Evolutionary conservation across 2,329 filamentous ascomycete species (phyloP), one percentile per base, ranked within the genome.

Genomic region (Colletotrichum lentis): DNA sequence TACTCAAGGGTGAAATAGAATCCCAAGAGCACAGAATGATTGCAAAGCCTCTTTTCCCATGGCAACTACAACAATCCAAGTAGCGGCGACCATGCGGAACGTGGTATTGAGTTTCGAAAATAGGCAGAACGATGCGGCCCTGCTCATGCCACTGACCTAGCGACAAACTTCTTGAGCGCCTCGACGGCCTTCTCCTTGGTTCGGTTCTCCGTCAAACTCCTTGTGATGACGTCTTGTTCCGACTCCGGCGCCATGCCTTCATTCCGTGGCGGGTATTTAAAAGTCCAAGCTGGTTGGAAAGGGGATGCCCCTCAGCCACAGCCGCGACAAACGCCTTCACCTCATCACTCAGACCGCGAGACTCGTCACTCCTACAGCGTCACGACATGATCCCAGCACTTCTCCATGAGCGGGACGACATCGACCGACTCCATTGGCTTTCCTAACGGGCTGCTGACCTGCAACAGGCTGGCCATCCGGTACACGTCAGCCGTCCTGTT

Each of bases 371-470:
- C n/a, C n/a, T 79, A 79, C 64, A 76, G 74, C 12, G 46, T 37
- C 16, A 63, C 37, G 47, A 86, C 41, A 2, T 73, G 61, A 5
- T 81, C 77, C 82, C 83, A 88, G 2, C 77, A 81, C 24, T 60
- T 74, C 52, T 82, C 80, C 3, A 87, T 74, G 27, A 87, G 71
- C 3, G 83, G 81, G 14, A 85, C 60, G 0, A 81, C 78, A 71
- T 90, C 85, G 11, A 90, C 80, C 0, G 73, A 82, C 77, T 90
- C 88, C 87, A 90, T 91, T 0, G 87, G 80, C 73, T 88, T 89
- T 0, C 87, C 88, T 72, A 90, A 87, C 0, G 87, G 86, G 68
- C 83, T 85, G 70, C 85, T 88, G 37, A 90, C 81, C 75, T 90
- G 88, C 43, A 90, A 71, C 11, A 90, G 75, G 73, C 90, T 90